A percentile compares a stretch with the other conserved stretches of the same genome.
Conservation (phyloP, 352 stramenopile genomes). For the Pythium aphanidermatum region DNA sequence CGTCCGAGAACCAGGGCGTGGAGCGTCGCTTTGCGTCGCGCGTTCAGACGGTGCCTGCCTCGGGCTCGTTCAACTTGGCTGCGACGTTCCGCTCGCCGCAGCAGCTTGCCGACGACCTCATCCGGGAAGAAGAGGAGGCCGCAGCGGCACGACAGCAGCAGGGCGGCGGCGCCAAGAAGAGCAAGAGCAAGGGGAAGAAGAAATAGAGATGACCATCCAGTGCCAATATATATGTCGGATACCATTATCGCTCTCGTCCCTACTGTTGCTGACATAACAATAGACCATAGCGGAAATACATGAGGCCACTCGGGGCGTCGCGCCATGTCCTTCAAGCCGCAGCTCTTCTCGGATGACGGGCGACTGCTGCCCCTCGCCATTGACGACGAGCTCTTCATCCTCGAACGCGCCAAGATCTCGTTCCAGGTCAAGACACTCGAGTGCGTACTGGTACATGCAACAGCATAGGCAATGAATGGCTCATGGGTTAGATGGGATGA, state of each 20-base stretch:
- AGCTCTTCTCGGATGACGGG: slow-evolving; percentile 68
- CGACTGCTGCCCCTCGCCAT: slow-evolving; percentile 71
- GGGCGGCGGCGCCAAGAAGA: slow-evolving; percentile 43
- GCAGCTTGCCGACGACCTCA: slow-evolving; percentile 74
- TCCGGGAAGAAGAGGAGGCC: slow-evolving; percentile 60
- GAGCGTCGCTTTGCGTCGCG: slow-evolving; percentile 80
- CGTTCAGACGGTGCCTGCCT: slow-evolving; percentile 26
- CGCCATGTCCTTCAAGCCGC: slow-evolving; percentile 63
- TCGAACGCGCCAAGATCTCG: slow-evolving; percentile 71
- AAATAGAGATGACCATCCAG: slow-evolving; percentile 29
- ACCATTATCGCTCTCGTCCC: too few species aligned
- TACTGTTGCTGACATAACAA: too few species aligned
- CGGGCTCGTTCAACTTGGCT: slow-evolving; percentile 41
- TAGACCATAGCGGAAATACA: slow-evolving; percentile 3
- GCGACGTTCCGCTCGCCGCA: slow-evolving; percentile 68
- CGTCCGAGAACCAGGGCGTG: slow-evolving; percentile 78
- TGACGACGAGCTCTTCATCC: slow-evolving; percentile 80
- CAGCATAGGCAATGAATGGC: too few species aligned
- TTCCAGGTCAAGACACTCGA: slow-evolving; percentile 60
- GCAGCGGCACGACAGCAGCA: slow-evolving; percentile 23
- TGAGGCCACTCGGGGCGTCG: neutral
- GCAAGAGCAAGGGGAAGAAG: slow-evolving; percentile 43
- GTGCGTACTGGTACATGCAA: slow-evolving; percentile 23
- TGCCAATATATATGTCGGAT: slow-evolving; percentile 7
- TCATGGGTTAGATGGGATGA: too few species aligned